Base-by-base conservation (phyloP, 1,139 yeast species). In the Meyerozyma sp. region DNA sequence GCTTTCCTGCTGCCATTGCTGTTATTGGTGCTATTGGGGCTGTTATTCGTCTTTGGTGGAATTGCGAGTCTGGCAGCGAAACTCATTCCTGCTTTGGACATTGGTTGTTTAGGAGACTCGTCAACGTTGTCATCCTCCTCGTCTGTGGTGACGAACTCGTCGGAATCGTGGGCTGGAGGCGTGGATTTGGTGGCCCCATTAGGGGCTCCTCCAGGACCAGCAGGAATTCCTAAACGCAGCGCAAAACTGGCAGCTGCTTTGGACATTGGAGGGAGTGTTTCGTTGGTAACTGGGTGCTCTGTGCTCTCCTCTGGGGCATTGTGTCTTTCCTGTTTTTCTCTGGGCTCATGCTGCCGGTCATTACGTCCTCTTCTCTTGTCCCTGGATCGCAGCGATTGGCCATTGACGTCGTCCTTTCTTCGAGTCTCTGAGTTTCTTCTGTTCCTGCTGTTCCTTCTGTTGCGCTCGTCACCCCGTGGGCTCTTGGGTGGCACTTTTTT, bases 161-260 rank as follows among this genome's bases (percentile, higher is more conserved):
- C 41, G 16, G 29, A 11, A 8, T 36, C 2, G 42, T 40, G 27
- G 44, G 18, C 14, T 34, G 16, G 39, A 27, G 37, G 30, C 36
- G 2, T 30, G 20, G 27, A 26, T 25, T 40, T 34, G 21, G 45
- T 26, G 30, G 28, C 43, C 38, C 7, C n/a, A n/a, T 40, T 25
- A n/a, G n/a, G 32, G 26, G 14, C 14, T 48, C 40, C 35, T 25
- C 38, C 7, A 16, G 18, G 18, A 29, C 38, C 8, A 16, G 44
- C 32, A 4, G 32, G 38, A 34, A 43, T 14, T 1, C 65, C 63
- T 8, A 62, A 43, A 40, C 69, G 50, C 1, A 62, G 52, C 1
- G 69, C 68, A 39, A 64, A 54, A 8, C 59, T 51, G 36, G 46
- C 52, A 2, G 59, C 68, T 3, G 68, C 67, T 2, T 55, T 56